Conservation (phyloP, 805 yeast species). For the Yarrowia bubula region DNA sequence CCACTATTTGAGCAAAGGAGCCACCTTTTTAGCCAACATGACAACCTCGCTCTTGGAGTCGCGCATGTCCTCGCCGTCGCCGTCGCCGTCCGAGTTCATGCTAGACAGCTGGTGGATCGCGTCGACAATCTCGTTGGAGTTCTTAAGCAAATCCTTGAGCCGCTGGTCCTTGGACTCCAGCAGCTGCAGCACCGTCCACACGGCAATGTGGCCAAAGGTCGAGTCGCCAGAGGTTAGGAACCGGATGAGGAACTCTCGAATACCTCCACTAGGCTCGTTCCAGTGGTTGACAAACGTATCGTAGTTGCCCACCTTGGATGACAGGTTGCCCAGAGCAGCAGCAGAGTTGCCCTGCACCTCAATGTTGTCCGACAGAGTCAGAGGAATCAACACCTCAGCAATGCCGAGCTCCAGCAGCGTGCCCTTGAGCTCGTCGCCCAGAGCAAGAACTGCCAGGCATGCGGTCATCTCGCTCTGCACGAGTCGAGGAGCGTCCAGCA, state of each 20-base stretch:
- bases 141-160: slow-evolving; percentile 41
- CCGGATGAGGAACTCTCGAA: slow-evolving; percentile 74
- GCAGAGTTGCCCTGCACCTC: slow-evolving; percentile 99
- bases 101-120: slow-evolving; percentile 40
- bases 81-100: slow-evolving; percentile 18
- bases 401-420: slow-evolving; percentile 80
- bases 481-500: slow-evolving; percentile 78
- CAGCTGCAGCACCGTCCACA: slow-evolving; percentile 93
- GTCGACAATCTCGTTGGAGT: slow-evolving; percentile 38
- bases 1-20: slow-evolving; percentile 26
- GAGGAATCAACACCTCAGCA: slow-evolving; percentile 83
- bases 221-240: slow-evolving; percentile 82
- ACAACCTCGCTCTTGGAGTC: slow-evolving; percentile 26
- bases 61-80: slow-evolving; percentile 26
- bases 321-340: slow-evolving; percentile 93
- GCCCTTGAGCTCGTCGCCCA: slow-evolving; percentile 90
- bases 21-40: slow-evolving; percentile 28
- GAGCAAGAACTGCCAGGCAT: slow-evolving; percentile 92
- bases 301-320: slow-evolving; percentile 86
- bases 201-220: slow-evolving; percentile 95
- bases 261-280: slow-evolving; percentile 79
- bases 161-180: slow-evolving; percentile 79
- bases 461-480: slow-evolving; percentile 97
- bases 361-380: slow-evolving; percentile 80
- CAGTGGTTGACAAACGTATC: slow-evolving; percentile 74